A percentile compares a stretch with the other conserved stretches of the same genome.
These are phyloP conservation scores for Didymosphaeria variabile DNA, from an alignment of 2,329 filamentous ascomycete species.

Conservation along the genomic window DNA sequence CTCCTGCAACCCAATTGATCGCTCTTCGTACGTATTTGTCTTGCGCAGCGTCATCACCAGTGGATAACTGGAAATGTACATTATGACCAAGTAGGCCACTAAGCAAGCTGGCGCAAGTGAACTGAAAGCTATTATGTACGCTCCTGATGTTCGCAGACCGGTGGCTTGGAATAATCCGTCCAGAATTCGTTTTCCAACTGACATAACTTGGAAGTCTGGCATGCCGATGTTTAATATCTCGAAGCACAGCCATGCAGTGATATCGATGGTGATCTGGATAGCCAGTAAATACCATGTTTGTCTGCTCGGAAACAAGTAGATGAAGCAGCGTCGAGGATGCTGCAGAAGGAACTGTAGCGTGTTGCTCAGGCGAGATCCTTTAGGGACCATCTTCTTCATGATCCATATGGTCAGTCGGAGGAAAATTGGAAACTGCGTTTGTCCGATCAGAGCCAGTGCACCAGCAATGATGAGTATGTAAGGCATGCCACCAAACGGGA, in stretches of 20 bases:
- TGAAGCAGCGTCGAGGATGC: constrained; percentile 70
- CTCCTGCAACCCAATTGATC: constrained; percentile 68
- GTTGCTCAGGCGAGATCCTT: constrained; percentile 51
- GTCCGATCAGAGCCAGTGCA: constrained; percentile 61
- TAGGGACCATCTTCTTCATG: constrained; percentile 59
- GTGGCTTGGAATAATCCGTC: constrained; percentile 64
- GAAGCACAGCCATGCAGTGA: constrained; percentile 71
- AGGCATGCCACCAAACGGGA: constrained; percentile 62
- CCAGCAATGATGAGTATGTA: constrained; percentile 60
- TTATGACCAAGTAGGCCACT: constrained; percentile 70
- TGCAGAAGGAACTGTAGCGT: constrained; percentile 67
- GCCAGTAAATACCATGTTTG: constrained; percentile 68
- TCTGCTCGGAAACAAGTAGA: constrained; percentile 69
- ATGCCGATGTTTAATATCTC: constrained; percentile 73
- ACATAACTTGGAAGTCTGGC: constrained; percentile 61
- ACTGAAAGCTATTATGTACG: constrained; percentile 70
- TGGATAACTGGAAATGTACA: constrained; percentile 72
- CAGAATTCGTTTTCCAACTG: constrained; percentile 57
- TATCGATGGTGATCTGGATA: constrained; percentile 67
- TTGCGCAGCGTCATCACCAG: constrained; percentile 71
- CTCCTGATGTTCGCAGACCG: constrained; percentile 69
- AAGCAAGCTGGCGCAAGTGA: constrained; percentile 65
- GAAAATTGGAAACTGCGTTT: constrained; percentile 67
- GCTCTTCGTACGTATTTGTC: constrained; percentile 77
- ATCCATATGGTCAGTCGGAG: constrained; percentile 67